Evolutionary conservation across 768 basidiomycete genomes (phyloP).

Genomic region (Leucocoprinus leucothites): DNA sequence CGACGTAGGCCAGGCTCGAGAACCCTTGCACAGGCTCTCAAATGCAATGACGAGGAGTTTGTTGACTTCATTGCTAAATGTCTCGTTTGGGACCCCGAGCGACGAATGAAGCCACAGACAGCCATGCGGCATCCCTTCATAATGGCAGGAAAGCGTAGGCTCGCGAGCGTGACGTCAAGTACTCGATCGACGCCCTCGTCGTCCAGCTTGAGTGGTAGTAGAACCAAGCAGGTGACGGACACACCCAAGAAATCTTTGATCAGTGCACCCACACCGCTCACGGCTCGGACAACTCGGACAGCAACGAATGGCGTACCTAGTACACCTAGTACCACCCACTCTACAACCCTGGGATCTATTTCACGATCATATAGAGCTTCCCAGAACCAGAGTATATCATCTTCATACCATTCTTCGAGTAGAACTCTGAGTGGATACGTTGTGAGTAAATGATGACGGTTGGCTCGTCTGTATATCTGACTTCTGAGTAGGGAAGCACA

Average conservation of each 20-base stretch:
- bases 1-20: constrained; percentile 90
- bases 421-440: constrained; percentile 69
- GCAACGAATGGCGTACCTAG: constrained; percentile 47
- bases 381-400: constrained; percentile 66
- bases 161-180: constrained; percentile 37
- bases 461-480: neutral
- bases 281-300: constrained; percentile 69
- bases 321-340: constrained; percentile 58
- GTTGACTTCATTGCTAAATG: constrained; percentile 97
- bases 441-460: constrained; percentile 40
- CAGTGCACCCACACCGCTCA: constrained; percentile 83
- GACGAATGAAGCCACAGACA: constrained; percentile 89
- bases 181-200: constrained; percentile 58
- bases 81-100: constrained; percentile 97
- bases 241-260: constrained; percentile 91
- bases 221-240: constrained; percentile 52
- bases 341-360: constrained; percentile 56
- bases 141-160: constrained; percentile 53
- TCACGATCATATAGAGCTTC: constrained; percentile 67
- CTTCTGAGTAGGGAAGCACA: constrained; percentile 31
- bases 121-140: constrained; percentile 93
- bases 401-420: constrained; percentile 67
- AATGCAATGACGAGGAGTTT: constrained; percentile 92
- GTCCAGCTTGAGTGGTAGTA: constrained; percentile 49
- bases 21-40: constrained; percentile 82